phyloP scores from a whole-genome alignment of 2,329 filamentous ascomycete species.

The Epichloe baconii region DNA sequence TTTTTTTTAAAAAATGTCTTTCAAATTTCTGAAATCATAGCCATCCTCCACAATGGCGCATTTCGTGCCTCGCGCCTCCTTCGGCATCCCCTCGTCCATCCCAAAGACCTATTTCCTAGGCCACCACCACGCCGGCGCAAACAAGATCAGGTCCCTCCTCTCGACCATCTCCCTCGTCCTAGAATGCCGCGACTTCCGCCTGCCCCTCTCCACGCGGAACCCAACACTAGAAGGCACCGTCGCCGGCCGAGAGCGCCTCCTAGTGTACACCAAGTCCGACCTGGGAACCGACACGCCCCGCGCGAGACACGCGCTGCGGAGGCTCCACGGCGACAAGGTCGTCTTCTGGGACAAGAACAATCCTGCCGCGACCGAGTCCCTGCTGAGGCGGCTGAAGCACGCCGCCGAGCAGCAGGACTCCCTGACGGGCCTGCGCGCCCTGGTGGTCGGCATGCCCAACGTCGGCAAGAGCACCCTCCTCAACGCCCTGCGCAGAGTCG shows the following conservation, averaged over 20 bases:
- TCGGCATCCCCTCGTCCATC: conserved; percentile 60
- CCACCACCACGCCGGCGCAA: conserved; percentile 73
- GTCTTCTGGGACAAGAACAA: conserved; percentile 33
- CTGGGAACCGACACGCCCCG: conserved; percentile 36
- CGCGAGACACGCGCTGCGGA: conserved; percentile 17
- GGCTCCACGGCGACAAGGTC: conserved; percentile 20
- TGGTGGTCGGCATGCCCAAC: conserved; percentile 96
- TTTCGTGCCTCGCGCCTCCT: conserved; percentile 64
- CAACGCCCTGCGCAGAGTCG: conserved; percentile 64
- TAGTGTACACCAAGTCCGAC: conserved; percentile 88
- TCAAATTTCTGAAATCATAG: not conserved
- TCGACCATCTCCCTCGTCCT: conserved; percentile 75
- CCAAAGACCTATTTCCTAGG: conserved; percentile 88
- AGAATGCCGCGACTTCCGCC: conserved; percentile 87
- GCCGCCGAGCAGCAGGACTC: conserved; percentile 28
- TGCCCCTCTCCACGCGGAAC: conserved; percentile 81
- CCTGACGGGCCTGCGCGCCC: conserved; percentile 68
- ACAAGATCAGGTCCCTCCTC: conserved; percentile 70
- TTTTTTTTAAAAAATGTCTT: not conserved
- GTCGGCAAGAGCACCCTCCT: conserved; percentile 93
- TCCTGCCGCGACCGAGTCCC: conserved; percentile 18
- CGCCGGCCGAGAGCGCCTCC: conserved; percentile 56
- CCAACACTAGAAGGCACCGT: conserved; percentile 74
- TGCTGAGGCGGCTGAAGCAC: conserved; percentile 26
- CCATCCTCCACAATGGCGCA: conserved; percentile 13